Evolutionary conservation across 306 rosid genomes (phyloP).

Genomic region (Pachyrhizus erosus): DNA sequence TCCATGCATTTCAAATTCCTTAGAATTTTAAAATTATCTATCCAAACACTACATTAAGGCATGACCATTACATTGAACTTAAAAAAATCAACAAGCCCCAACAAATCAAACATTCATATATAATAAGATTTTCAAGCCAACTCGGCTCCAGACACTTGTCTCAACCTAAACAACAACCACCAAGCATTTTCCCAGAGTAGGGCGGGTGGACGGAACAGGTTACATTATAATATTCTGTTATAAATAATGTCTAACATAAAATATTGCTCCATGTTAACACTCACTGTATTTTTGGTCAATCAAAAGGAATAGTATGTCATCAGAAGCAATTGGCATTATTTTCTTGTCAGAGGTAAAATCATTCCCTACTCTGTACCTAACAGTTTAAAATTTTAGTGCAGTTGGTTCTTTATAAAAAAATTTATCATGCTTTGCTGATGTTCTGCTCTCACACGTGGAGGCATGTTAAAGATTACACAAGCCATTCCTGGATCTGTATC

Average conservation of each 20-base stretch:
- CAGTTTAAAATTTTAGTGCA: neutral
- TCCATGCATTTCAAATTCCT: neutral
- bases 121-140: slow-evolving; percentile 16
- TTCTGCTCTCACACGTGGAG: neutral
- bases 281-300: neutral
- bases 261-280: neutral
- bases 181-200: neutral
- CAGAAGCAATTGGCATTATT: neutral
- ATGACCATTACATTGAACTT: neutral
- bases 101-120: neutral
- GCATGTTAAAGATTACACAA: neutral
- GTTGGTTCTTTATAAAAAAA: neutral
- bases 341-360: neutral
- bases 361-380: neutral
- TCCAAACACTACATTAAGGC: neutral
- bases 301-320: neutral
- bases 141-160: slow-evolving; percentile 13
- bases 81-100: neutral
- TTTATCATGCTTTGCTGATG: neutral
- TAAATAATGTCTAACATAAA: neutral
- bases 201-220: neutral
- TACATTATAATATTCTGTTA: neutral
- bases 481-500: neutral
- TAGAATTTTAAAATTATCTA: neutral
- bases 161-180: neutral